Conservation (phyloP, 106 monocot genomes). For the Amphibolis antarctica region DNA sequence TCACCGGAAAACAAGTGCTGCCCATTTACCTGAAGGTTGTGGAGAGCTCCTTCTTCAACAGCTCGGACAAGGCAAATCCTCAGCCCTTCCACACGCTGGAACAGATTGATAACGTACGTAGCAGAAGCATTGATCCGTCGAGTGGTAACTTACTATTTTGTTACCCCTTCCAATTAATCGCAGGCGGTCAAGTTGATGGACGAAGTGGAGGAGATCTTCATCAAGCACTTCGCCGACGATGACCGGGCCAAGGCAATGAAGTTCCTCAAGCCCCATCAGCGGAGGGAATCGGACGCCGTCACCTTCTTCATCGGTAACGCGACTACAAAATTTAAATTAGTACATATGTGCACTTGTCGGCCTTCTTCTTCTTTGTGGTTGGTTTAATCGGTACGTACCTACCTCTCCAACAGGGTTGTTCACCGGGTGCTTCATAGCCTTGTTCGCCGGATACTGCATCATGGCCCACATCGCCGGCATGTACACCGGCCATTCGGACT, state of each 20-base stretch:
- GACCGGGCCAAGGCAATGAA: conserved; percentile 78
- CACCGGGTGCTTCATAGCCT: conserved; percentile 71
- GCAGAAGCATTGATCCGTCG: too few species aligned
- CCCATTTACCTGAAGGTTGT: conserved; percentile 79
- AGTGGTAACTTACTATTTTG: too few species aligned
- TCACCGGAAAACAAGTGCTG: conserved; percentile 58
- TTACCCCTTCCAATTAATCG: background rate
- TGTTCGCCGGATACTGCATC: conserved; percentile 80
- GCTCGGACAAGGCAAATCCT: conserved; percentile 54
- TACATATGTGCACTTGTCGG: too few species aligned
- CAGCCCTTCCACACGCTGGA: background rate
- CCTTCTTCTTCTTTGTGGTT: too few species aligned
- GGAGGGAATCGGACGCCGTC: conserved; percentile 63
- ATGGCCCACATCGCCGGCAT: conserved; percentile 89
- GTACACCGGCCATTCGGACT: conserved; percentile 47
- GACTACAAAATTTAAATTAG: background rate
- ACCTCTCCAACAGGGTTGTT: conserved; percentile 48
- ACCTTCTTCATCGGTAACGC: conserved; percentile 84
- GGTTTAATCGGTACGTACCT: too few species aligned
- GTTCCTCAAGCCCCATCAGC: conserved; percentile 70
- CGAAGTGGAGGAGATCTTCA: conserved; percentile 77
- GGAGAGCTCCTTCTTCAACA: conserved; percentile 95
- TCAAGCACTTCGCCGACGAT: conserved; percentile 63
- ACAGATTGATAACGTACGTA: too few species aligned
- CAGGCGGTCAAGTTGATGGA: conserved; percentile 70